A percentile compares a stretch with the other conserved stretches of the same genome.
phyloP scores from a whole-genome alignment of 768 basidiomycete genomes.

The Rhodotorula taiwanensis region DNA sequence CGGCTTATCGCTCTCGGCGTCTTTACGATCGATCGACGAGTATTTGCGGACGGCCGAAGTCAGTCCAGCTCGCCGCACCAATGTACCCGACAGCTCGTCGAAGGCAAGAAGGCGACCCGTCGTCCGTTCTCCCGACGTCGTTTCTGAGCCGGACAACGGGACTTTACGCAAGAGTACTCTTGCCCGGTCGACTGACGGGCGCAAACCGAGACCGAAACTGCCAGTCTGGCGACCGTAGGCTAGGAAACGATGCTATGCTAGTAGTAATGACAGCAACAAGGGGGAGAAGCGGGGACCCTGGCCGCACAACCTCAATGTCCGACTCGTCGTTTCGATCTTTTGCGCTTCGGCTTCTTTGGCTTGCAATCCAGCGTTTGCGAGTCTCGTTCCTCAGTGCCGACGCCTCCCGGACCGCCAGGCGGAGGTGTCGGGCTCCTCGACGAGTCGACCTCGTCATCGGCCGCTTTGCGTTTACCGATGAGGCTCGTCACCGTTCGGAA shows the following conservation, averaged over 20 bases:
- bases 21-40: too few species aligned
- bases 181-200: too few species aligned
- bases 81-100: not conserved
- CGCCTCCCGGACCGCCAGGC: not conserved
- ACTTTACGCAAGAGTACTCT: too few species aligned
- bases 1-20: too few species aligned
- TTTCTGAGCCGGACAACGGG: too few species aligned
- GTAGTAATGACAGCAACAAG: not conserved
- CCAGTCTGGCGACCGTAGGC: too few species aligned
- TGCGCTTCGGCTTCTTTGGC: slow-evolving; percentile 1
- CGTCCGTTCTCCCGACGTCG: too few species aligned
- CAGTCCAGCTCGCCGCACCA: too few species aligned
- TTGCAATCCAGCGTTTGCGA: not conserved
- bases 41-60: too few species aligned
- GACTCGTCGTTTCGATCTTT: slow-evolving; percentile 1
- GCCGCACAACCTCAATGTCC: not conserved
- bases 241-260: not conserved
- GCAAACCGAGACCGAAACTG: too few species aligned
- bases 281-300: not conserved
- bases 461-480: not conserved
- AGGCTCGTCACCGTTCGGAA: not conserved
- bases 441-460: not conserved
- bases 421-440: not conserved
- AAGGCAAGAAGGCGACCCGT: too few species aligned
- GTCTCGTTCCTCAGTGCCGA: not conserved